Base-by-base conservation (phyloP, 1,139 yeast species). In the Candida mesenterica region DNA sequence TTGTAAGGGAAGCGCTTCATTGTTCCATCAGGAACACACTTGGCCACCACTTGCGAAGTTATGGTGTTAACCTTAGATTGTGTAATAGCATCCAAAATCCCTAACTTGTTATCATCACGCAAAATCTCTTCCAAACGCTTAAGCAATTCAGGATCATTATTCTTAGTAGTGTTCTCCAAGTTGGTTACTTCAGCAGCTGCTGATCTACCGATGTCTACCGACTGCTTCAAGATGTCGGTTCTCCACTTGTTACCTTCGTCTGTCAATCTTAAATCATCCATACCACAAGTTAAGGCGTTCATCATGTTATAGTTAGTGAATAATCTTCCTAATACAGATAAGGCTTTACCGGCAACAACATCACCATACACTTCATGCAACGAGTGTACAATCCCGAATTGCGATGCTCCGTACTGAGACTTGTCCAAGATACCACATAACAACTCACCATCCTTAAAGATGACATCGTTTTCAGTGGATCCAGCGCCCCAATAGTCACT, bases 281-380 rank as follows among this genome's bases (percentile, higher is more conserved):
- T 94, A 75, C 99, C 98, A 80, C 99, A 94, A 7, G 98, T 92
- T 57, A 94, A 86, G 2, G 96, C 98, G 39, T 88, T 84, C 69
- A 80, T 76, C 77, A 85, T 92, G 52, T 84, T 89, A 61, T 89
- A 94, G 59, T 88, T 88, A 29, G 99, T 94, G 66, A 94, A 92
- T 40, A 94, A 71, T 56, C 98, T 78, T 45, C 98, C 98, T 43
- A 94, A 72, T 22, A 92, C 95, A 40, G 95, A 84, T 38, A 94
- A 71, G 7, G 94, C 77, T 55, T 86, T 82, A 41, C 97, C 97
- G 18, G 98, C 97, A 52, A 83, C 78, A 34, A 76, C 78, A 19
- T 96, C 82, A 10, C 98, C 98, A 59, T 92, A 94, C 15, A 92
- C 85, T 65, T 94, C 99, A 56, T 90, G 97, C 45, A 94, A 72